These are phyloP conservation scores for Firmiana major DNA, from an alignment of 345 rosid genomes.

Conservation along the genomic window DNA sequence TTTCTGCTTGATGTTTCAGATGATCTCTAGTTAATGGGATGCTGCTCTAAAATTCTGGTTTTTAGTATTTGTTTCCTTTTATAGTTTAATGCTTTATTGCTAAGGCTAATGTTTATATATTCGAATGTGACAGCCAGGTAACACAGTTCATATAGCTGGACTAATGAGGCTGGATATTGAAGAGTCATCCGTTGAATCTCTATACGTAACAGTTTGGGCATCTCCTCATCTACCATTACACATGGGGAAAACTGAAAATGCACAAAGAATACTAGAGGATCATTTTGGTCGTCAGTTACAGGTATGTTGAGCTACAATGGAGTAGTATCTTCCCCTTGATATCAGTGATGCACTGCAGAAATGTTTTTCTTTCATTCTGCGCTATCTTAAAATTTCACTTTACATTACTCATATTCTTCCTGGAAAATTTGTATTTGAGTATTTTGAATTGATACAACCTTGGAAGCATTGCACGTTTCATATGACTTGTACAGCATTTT, in stretches of 20 bases:
- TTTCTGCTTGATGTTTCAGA: neutral
- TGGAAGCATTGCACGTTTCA: neutral
- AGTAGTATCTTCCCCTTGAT: neutral
- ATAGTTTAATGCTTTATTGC: neutral
- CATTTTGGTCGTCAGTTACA: slow-evolving; percentile 85
- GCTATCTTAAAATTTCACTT: neutral
- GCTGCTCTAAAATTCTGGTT: neutral
- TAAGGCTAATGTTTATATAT: slow-evolving; percentile 12
- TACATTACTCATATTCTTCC: neutral
- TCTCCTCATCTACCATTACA: slow-evolving; percentile 85
- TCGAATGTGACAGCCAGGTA: slow-evolving; percentile 57
- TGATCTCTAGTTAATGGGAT: neutral
- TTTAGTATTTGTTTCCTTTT: neutral
- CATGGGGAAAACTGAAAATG: slow-evolving; percentile 92
- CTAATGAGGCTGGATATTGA: slow-evolving; percentile 83
- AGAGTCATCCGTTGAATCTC: slow-evolving; percentile 62
- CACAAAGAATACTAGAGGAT: slow-evolving; percentile 46
- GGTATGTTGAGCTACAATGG: slow-evolving; percentile 31
- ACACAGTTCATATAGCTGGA: slow-evolving; percentile 82
- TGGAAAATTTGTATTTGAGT: neutral
- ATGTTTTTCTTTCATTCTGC: neutral
- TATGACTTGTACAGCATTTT: neutral
- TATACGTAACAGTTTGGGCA: slow-evolving; percentile 90
- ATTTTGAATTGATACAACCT: neutral
- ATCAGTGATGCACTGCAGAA: neutral